Evolutionary conservation across 768 basidiomycete species (phyloP).

Genomic region (Cyathus striatus): DNA sequence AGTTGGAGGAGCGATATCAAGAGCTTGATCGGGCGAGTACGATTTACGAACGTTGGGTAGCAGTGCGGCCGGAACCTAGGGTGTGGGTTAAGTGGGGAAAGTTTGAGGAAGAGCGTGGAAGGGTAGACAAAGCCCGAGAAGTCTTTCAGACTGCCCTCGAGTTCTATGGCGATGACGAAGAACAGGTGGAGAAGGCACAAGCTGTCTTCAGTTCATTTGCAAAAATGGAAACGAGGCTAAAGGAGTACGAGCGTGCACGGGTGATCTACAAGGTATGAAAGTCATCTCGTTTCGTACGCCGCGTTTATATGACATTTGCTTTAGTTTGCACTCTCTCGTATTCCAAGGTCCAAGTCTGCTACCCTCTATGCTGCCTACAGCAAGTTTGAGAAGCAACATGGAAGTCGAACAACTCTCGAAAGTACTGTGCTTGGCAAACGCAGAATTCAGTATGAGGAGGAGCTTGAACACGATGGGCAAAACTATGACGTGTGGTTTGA

Average conservation of each 20-base stretch:
- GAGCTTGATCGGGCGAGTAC: conserved; percentile 89
- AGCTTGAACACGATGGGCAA: conserved; percentile 81
- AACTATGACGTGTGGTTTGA: conserved; percentile 99
- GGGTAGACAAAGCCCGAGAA: conserved; percentile 70
- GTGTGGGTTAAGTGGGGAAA: conserved; percentile 85
- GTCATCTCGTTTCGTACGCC: background rate
- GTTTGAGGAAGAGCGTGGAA: conserved; percentile 82
- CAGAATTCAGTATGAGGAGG: conserved; percentile 98
- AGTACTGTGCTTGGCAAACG: conserved; percentile 94
- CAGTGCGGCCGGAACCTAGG: conserved; percentile 69
- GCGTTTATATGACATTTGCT: background rate
- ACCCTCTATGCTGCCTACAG: conserved; percentile 89
- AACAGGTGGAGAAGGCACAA: conserved; percentile 95
- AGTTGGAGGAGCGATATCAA: conserved; percentile 90
- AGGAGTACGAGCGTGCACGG: conserved; percentile 94
- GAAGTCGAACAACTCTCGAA: conserved; percentile 82
- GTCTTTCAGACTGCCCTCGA: conserved; percentile 89
- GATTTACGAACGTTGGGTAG: conserved; percentile 90
- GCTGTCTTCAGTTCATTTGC: conserved; percentile 91
- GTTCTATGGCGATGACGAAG: conserved; percentile 85
- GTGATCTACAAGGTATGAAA: conserved; percentile 90
- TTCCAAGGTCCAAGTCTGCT: conserved; percentile 89
- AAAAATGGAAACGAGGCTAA: conserved; percentile 94
- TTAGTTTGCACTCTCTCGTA: conserved; percentile 90
- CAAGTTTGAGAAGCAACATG: conserved; percentile 97